Conservation (phyloP, 768 basidiomycete genomes). For the Trichaptum fuscoviolaceum region DNA sequence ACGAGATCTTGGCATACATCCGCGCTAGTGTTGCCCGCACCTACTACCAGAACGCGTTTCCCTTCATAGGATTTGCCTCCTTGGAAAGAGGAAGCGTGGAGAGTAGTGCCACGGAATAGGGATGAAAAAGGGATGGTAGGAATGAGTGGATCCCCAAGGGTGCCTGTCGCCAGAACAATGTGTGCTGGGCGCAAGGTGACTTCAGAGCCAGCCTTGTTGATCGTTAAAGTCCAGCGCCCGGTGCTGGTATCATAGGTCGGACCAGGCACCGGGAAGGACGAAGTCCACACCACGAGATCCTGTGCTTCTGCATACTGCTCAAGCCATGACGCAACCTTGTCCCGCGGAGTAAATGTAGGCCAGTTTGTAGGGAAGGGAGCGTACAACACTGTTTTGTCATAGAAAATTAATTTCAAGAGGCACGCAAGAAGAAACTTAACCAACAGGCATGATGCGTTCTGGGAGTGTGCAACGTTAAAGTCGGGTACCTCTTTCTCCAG, state of each 20-base stretch:
- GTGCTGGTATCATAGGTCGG: slow-evolving; percentile 29
- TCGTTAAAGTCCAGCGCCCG: slow-evolving; percentile 29
- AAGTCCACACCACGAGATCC: slow-evolving; percentile 41
- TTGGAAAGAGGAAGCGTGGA: slow-evolving; percentile 29
- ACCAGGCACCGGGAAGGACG: slow-evolving; percentile 24
- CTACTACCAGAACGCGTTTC: slow-evolving; percentile 34
- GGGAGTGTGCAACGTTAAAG: slow-evolving; percentile 35
- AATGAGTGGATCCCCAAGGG: slow-evolving; percentile 28
- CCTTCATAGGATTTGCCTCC: slow-evolving; percentile 27
- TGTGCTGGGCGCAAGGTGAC: slow-evolving; percentile 32
- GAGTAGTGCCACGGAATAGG: slow-evolving; percentile 26
- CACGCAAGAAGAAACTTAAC: not conserved
- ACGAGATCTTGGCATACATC: slow-evolving; percentile 35
- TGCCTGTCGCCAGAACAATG: slow-evolving; percentile 35
- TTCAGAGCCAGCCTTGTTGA: slow-evolving; percentile 25
- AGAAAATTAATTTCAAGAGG: not conserved
- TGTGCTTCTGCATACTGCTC: slow-evolving; percentile 36
- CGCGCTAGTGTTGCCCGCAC: slow-evolving; percentile 35
- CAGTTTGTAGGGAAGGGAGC: slow-evolving; percentile 33
- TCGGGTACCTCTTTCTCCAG: slow-evolving; percentile 40
- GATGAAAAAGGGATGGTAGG: slow-evolving; percentile 23
- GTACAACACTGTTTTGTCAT: slow-evolving; percentile 29
- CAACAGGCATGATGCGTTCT: slow-evolving; percentile 1
- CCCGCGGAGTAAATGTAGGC: slow-evolving; percentile 37
- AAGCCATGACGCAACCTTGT: slow-evolving; percentile 40